These are phyloP conservation scores for Vicia faba DNA, from an alignment of 306 rosid genomes.

Conservation along the genomic window DNA sequence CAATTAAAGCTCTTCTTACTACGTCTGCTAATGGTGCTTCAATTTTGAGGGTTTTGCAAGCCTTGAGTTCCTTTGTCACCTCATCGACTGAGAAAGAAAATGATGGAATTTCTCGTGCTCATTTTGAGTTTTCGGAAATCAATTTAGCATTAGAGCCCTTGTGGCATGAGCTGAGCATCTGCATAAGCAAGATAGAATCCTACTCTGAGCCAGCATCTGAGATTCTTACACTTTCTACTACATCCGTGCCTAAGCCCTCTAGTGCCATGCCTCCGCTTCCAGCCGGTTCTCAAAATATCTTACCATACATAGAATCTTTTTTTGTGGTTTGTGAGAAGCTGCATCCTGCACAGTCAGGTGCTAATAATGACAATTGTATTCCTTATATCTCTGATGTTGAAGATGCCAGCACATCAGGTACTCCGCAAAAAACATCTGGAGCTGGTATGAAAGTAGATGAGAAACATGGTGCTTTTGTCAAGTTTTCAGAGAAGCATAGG, in stretches of 20 bases:
- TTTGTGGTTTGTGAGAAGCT: constrained; percentile 94
- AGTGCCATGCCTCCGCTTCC: constrained; percentile 79
- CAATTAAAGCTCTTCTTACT: constrained; percentile 80
- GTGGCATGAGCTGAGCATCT: constrained; percentile 89
- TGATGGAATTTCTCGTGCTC: constrained; percentile 50
- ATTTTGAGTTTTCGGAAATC: constrained; percentile 74
- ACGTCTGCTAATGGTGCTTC: constrained; percentile 94
- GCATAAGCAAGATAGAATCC: constrained; percentile 90
- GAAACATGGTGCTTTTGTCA: constrained; percentile 73
- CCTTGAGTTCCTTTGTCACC: constrained; percentile 82
- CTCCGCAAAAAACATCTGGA: constrained; percentile 60
- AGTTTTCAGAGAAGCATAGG: constrained; percentile 96
- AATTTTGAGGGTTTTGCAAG: constrained; percentile 92
- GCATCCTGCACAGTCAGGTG: constrained; percentile 78
- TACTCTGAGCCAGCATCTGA: constrained; percentile 77
- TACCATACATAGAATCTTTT: constrained; percentile 94
- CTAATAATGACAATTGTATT: constrained; percentile 59
- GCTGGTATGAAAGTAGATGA: constrained; percentile 69
- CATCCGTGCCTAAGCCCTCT: constrained; percentile 70
- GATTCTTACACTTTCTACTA: constrained; percentile 47
- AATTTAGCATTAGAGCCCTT: constrained; percentile 86
- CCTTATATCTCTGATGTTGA: constrained; percentile 72
- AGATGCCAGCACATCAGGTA: constrained; percentile 63
- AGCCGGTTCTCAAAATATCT: constrained; percentile 86
- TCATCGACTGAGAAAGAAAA: constrained; percentile 62